Conservation (phyloP, 495 filamentous ascomycete species). For the Jackrogersella minutella region DNA sequence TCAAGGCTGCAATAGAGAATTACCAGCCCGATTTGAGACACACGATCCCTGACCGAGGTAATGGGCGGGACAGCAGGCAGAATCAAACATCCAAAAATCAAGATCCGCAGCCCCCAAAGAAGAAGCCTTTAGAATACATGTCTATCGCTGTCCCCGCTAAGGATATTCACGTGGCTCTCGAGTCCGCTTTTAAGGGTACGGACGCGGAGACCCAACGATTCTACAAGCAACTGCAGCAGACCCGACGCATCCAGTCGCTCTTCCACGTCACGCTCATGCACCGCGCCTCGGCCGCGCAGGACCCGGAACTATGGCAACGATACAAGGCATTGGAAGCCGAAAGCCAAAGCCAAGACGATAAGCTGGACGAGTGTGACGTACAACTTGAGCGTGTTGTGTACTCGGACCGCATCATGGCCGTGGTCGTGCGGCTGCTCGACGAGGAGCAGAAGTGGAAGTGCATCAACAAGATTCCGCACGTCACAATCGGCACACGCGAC, state of each 20-base stretch:
- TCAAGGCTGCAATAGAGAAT: constrained; percentile 75
- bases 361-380: constrained; percentile 58
- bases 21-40: constrained; percentile 81
- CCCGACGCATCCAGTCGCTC: constrained; percentile 76
- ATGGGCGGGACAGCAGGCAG: constrained; percentile 53
- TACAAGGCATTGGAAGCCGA: constrained; percentile 63
- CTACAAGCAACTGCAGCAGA: constrained; percentile 76
- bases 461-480: constrained; percentile 80
- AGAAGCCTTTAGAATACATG: constrained; percentile 80
- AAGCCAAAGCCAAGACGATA: constrained; percentile 44
- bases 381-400: constrained; percentile 72
- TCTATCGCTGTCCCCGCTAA: constrained; percentile 67
- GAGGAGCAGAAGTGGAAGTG: constrained; percentile 66
- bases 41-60: constrained; percentile 64
- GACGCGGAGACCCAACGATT: constrained; percentile 64
- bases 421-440: constrained; percentile 74
- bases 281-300: constrained; percentile 63
- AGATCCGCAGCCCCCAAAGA: constrained; percentile 51
- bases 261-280: constrained; percentile 98
- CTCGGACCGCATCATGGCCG: constrained; percentile 85
- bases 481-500: constrained; percentile 84
- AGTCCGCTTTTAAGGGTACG: constrained; percentile 68
- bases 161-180: constrained; percentile 67
- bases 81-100: constrained; percentile 47
- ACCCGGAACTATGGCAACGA: constrained; percentile 73